phyloP scores from a whole-genome alignment of 1,139 yeast genomes.

The Starmera stellimalicola region DNA sequence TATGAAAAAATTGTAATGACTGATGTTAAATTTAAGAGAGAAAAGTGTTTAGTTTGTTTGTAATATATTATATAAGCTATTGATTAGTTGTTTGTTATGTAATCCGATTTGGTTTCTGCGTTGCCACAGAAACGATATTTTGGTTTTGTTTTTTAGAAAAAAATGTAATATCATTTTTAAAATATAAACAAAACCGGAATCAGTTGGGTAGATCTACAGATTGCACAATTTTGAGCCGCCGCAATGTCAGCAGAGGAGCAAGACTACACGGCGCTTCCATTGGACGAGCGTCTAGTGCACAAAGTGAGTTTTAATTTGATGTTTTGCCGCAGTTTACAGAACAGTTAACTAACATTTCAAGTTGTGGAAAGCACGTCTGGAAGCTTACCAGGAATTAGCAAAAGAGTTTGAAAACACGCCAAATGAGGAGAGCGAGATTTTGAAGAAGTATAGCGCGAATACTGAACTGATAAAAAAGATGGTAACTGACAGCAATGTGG shows the following conservation, averaged over 20 bases:
- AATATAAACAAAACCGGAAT: slow-evolving; percentile 1
- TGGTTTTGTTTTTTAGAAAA: too few species aligned
- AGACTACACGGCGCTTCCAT: slow-evolving; percentile 55
- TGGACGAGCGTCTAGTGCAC: slow-evolving; percentile 58
- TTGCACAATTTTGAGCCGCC: not conserved
- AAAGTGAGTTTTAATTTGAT: slow-evolving; percentile 28
- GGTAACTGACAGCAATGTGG: slow-evolving; percentile 75
- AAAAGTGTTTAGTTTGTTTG: too few species aligned
- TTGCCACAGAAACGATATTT: too few species aligned
- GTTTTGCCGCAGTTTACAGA: not conserved
- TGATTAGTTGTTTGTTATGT: too few species aligned
- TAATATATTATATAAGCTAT: too few species aligned
- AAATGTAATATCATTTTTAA: too few species aligned
- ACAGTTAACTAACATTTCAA: slow-evolving; percentile 8
- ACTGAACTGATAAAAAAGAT: slow-evolving; percentile 47
- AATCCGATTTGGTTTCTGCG: too few species aligned
- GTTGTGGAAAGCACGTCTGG: slow-evolving; percentile 84
- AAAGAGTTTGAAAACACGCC: slow-evolving; percentile 44
- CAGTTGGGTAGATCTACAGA: not conserved
- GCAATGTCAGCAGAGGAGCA: slow-evolving; percentile 30
- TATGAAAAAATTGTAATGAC: slow-evolving; percentile 12
- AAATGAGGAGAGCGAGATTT: slow-evolving; percentile 45
- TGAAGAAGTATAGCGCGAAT: slow-evolving; percentile 36
- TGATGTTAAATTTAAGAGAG: too few species aligned
- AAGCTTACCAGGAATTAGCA: slow-evolving; percentile 66